phyloP scores from a whole-genome alignment of 257 asterid species.

The Fraxinus quadrangulata region DNA sequence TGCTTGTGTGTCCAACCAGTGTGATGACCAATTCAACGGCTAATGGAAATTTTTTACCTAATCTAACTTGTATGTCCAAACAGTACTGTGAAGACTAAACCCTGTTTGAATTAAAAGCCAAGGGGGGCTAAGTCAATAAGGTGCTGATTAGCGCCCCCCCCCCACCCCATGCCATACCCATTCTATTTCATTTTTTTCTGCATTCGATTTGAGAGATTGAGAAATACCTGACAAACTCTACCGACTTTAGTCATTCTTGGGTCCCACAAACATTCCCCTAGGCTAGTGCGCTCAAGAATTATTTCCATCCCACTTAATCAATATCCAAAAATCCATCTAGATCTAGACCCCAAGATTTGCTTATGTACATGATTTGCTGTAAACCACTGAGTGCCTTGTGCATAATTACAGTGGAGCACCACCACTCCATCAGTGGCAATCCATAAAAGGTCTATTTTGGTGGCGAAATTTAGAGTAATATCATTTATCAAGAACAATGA shows the following conservation, averaged over 20 bases:
- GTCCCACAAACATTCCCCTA: slow-evolving; percentile 62
- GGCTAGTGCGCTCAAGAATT: slow-evolving; percentile 39
- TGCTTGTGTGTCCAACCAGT: background rate
- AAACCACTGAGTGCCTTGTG: slow-evolving; percentile 21
- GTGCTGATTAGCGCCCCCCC: slow-evolving; percentile 50
- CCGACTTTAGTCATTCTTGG: slow-evolving; percentile 27
- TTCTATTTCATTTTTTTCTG: background rate
- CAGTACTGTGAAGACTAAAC: slow-evolving; percentile 3
- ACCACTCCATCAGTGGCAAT: background rate
- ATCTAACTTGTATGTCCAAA: background rate
- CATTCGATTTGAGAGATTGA: background rate
- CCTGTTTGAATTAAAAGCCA: too few species aligned
- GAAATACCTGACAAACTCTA: slow-evolving; percentile 37
- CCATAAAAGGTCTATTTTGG: background rate
- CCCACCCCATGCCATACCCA: slow-evolving; percentile 55
- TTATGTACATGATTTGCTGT: slow-evolving; percentile 16
- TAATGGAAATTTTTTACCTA: background rate
- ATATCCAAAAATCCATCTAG: slow-evolving; percentile 6
- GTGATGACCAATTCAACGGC: background rate
- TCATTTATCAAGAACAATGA: too few species aligned
- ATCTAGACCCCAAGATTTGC: background rate
- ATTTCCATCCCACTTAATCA: slow-evolving; percentile 22
- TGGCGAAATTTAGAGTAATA: background rate
- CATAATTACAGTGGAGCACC: background rate
- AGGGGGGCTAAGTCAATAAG: background rate